phyloP scores from a whole-genome alignment of 2,329 filamentous ascomycete species.

The Pyrenophora seminiperda region DNA sequence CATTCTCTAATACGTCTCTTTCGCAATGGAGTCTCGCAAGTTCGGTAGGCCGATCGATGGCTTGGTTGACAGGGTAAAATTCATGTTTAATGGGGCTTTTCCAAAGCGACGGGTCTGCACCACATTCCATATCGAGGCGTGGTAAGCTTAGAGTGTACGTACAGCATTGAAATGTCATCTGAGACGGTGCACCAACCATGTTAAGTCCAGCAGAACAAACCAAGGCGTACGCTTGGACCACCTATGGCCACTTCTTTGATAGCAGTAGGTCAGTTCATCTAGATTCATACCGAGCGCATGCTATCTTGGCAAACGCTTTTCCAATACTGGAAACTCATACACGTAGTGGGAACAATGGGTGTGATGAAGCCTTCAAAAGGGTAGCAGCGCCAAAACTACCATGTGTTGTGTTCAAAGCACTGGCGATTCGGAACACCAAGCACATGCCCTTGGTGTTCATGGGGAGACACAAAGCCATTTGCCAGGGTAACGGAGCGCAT shows the following conservation, averaged over 20 bases:
- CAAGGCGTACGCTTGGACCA: background rate
- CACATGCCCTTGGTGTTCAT: background rate
- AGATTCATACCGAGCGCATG: background rate
- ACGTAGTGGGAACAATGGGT: background rate
- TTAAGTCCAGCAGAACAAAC: background rate
- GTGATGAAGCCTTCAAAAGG: background rate
- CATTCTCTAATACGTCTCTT: conserved; percentile 31
- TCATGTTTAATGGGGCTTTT: background rate
- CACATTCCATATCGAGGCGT: conserved; percentile 1
- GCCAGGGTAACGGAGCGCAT: background rate
- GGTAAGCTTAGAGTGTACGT: background rate
- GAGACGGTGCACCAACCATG: background rate
- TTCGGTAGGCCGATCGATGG: background rate
- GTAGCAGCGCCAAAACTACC: background rate
- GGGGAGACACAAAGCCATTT: conserved; percentile 4
- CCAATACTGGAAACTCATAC: conserved; percentile 1
- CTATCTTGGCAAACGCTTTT: background rate
- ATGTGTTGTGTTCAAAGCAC: background rate
- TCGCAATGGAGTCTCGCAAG: conserved; percentile 28
- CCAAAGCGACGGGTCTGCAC: background rate
- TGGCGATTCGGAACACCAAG: background rate
- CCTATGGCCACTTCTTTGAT: background rate
- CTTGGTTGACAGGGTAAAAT: background rate
- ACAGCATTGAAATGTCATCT: background rate
- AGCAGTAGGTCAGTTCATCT: background rate